Evolutionary conservation across 495 filamentous ascomycete species (phyloP).

Genomic region (Schizothecium vesticola): DNA sequence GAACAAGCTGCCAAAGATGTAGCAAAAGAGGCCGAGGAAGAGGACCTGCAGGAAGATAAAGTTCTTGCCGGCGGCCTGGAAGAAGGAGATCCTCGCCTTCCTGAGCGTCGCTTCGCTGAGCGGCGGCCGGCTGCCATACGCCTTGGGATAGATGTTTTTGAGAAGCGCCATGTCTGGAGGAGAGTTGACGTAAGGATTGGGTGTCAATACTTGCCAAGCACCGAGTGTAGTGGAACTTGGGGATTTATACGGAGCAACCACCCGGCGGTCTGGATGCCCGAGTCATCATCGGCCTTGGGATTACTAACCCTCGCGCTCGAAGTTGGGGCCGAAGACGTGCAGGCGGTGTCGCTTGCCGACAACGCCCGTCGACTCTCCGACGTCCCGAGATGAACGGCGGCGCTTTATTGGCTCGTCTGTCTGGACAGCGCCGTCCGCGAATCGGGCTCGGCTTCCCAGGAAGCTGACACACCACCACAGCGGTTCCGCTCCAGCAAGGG

Average conservation of each 20-base stretch:
- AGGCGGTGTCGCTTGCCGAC: background rate
- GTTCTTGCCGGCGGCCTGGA: constrained; percentile 17
- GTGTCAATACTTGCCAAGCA: background rate
- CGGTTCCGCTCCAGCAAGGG: background rate
- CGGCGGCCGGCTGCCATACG: background rate
- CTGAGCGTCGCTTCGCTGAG: constrained; percentile 3
- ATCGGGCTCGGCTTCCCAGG: background rate
- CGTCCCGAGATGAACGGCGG: background rate
- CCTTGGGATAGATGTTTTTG: constrained; percentile 9
- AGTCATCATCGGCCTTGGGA: background rate
- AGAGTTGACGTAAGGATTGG: background rate
- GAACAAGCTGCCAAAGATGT: constrained; percentile 44
- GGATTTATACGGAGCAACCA: background rate
- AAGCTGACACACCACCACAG: background rate
- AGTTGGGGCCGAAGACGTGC: background rate
- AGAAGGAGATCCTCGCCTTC: background rate
- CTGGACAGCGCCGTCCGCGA: background rate
- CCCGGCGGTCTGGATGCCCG: background rate
- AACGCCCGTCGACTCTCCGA: background rate
- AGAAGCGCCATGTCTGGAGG: background rate
- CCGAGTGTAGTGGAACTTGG: background rate
- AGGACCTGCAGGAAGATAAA: constrained; percentile 32
- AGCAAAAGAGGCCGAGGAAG: constrained; percentile 43
- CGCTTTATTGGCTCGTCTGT: background rate
- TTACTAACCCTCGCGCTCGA: background rate